Conservation (phyloP, 345 rosid species). For the Pugionium dolabratum region DNA sequence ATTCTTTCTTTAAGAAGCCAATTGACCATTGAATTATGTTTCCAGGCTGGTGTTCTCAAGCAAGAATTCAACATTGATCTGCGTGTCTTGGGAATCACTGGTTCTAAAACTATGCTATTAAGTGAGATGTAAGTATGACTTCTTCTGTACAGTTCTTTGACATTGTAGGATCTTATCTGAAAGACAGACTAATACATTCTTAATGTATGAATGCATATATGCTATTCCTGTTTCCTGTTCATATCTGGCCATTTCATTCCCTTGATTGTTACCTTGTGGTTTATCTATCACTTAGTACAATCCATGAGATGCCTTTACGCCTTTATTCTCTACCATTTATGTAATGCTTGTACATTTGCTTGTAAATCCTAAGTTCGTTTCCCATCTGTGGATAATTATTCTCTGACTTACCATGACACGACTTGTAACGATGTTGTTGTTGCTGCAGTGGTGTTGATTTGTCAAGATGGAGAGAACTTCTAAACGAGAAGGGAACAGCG, state of each 20-base stretch:
- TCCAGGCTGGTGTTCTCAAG: slow-evolving; percentile 88
- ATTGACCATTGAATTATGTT: slow-evolving; percentile 25
- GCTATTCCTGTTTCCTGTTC: slow-evolving; percentile 3
- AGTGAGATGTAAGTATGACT: slow-evolving; percentile 74
- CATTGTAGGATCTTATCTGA: background rate
- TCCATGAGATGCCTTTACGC: background rate
- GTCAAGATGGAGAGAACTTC: slow-evolving; percentile 80
- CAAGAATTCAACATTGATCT: slow-evolving; percentile 95
- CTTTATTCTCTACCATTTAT: background rate
- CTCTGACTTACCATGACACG: slow-evolving; percentile 17
- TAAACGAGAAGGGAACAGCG: slow-evolving; percentile 63
- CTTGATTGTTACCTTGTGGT: slow-evolving; percentile 1
- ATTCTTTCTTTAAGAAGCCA: slow-evolving; percentile 2
- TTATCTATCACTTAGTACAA: slow-evolving; percentile 2
- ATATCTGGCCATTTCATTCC: background rate
- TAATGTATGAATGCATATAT: slow-evolving; percentile 8
- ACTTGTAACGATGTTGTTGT: slow-evolving; percentile 23
- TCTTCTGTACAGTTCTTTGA: slow-evolving; percentile 20
- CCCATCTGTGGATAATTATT: background rate
- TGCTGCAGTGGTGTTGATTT: slow-evolving; percentile 73
- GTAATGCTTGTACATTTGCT: slow-evolving; percentile 8
- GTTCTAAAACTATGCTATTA: slow-evolving; percentile 76
- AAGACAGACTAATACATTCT: slow-evolving; percentile 3
- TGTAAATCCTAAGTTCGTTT: background rate
- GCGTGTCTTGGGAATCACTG: slow-evolving; percentile 93